A percentile compares a stretch with the other conserved stretches of the same genome.
phyloP scores from a whole-genome alignment of 495 filamentous ascomycete species.

The Lepidopterella palustris region DNA sequence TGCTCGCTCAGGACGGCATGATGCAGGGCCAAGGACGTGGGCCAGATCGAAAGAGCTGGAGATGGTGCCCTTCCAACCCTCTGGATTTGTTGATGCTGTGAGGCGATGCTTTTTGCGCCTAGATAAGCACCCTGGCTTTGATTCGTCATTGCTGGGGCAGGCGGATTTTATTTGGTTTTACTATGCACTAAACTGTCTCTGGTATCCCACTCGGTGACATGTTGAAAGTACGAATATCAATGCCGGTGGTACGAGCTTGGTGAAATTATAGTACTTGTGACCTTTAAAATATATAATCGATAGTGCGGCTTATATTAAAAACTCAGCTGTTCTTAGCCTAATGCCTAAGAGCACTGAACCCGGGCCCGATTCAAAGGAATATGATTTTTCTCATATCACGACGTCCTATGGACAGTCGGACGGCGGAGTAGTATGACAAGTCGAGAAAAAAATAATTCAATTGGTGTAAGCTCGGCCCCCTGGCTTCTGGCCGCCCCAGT shows the following conservation, averaged over 20 bases:
- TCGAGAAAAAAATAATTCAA: too few species aligned
- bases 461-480: too few species aligned
- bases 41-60: not conserved
- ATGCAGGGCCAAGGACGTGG: slow-evolving; percentile 1
- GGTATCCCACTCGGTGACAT: not conserved
- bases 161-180: not conserved
- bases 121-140: slow-evolving; percentile 21
- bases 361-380: too few species aligned
- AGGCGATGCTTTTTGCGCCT: slow-evolving; percentile 18
- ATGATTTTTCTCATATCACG: too few species aligned
- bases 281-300: not conserved
- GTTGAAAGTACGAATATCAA: not conserved
- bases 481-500: too few species aligned
- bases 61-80: not conserved
- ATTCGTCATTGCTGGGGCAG: slow-evolving; percentile 17
- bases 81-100: slow-evolving; percentile 20
- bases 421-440: too few species aligned
- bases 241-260: not conserved
- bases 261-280: not conserved
- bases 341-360: too few species aligned
- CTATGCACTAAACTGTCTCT: not conserved
- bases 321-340: too few species aligned
- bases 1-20: not conserved
- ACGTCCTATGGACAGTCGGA: too few species aligned
- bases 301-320: too few species aligned